Conservation (phyloP, 1,139 yeast species). For the Yamadazyma diddensiae region DNA sequence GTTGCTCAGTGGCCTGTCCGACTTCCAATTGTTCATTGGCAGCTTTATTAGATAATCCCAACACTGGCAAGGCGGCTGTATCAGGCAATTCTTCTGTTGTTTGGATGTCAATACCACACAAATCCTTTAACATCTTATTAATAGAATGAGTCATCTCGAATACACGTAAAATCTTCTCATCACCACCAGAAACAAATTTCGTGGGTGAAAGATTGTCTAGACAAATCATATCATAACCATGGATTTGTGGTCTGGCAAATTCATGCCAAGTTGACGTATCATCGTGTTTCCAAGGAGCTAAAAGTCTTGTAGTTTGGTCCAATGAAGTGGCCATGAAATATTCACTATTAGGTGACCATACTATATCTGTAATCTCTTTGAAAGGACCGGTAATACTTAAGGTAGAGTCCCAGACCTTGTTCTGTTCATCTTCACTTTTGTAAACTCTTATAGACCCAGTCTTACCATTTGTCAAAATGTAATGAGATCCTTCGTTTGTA, state of each 20-base stretch:
- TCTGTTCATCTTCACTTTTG: conserved; percentile 36
- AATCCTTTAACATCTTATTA: conserved; percentile 53
- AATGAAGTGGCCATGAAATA: conserved; percentile 73
- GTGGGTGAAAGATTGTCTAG: conserved; percentile 60
- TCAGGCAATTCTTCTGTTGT: conserved; percentile 49
- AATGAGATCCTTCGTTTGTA: conserved; percentile 25
- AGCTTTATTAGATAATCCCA: conserved; percentile 93
- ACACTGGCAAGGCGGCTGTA: conserved; percentile 86
- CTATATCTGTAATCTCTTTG: conserved; percentile 70
- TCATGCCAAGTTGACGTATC: conserved; percentile 68
- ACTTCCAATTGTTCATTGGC: conserved; percentile 48
- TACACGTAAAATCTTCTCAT: conserved; percentile 86
- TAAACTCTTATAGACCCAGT: conserved; percentile 93
- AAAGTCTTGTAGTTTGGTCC: conserved; percentile 91
- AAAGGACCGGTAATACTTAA: conserved; percentile 77
- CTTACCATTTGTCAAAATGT: conserved; percentile 76
- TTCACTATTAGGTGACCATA: conserved; percentile 71
- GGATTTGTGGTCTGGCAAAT: conserved; percentile 95
- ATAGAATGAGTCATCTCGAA: conserved; percentile 89
- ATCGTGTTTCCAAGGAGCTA: conserved; percentile 54
- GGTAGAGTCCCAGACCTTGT: conserved; percentile 48
- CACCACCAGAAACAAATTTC: conserved; percentile 89
- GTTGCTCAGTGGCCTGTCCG: conserved; percentile 36
- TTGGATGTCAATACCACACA: conserved; percentile 45
- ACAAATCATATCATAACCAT: conserved; percentile 95